Conservation (phyloP, 2,329 filamentous ascomycete genomes). For the Ramularia endophylla region DNA sequence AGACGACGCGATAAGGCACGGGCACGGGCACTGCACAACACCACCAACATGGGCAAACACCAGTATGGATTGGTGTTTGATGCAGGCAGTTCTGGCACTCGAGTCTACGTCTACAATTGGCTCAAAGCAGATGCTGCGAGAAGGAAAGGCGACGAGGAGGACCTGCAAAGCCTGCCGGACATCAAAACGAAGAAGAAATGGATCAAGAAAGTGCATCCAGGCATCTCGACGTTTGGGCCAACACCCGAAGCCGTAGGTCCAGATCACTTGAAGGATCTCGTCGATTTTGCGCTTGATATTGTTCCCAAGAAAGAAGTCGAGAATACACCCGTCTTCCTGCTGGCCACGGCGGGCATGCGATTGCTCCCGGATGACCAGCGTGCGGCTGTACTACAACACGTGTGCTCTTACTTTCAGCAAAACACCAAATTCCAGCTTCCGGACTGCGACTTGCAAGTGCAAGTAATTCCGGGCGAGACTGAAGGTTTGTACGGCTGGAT, state of each 20-base stretch:
- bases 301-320: slow-evolving; percentile 70
- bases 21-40: not conserved
- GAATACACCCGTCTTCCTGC: slow-evolving; percentile 87
- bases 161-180: slow-evolving; percentile 66
- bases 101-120: slow-evolving; percentile 93
- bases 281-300: slow-evolving; percentile 73
- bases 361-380: slow-evolving; percentile 71
- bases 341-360: slow-evolving; percentile 94
- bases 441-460: slow-evolving; percentile 84
- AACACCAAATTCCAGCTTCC: slow-evolving; percentile 78
- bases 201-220: slow-evolving; percentile 92
- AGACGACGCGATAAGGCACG: not conserved
- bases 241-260: slow-evolving; percentile 69
- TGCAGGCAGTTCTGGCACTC: slow-evolving; percentile 94
- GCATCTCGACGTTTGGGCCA: slow-evolving; percentile 81
- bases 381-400: slow-evolving; percentile 63
- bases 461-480: slow-evolving; percentile 92
- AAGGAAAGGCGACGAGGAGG: slow-evolving; percentile 52
- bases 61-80: slow-evolving; percentile 91
- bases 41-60: slow-evolving; percentile 25
- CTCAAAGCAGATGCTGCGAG: slow-evolving; percentile 65
- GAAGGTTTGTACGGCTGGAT: slow-evolving; percentile 98
- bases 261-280: slow-evolving; percentile 71
- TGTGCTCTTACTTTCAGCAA: slow-evolving; percentile 74
- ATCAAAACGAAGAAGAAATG: slow-evolving; percentile 79